Evolutionary conservation across 2,329 filamentous ascomycete species (phyloP), one percentile per base, ranked within the genome.

Genomic region (Beauveria australis): DNA sequence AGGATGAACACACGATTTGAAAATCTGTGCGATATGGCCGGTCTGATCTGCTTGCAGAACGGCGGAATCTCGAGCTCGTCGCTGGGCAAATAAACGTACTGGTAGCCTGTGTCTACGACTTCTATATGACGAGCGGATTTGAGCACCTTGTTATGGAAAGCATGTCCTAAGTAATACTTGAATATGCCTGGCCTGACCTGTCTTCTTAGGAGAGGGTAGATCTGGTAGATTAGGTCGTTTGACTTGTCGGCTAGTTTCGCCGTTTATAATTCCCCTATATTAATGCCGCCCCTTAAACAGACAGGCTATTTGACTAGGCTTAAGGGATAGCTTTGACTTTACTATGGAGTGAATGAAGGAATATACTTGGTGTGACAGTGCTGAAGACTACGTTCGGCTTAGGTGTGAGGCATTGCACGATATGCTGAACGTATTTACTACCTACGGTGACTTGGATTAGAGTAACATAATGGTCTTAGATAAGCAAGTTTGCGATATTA

Each of bases 361-460:
- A 30, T 47, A 53, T n/a, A 19, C 37, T 7, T 37, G 28, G 24
- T 53, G 28, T 26, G n/a, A 53, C 2, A 12, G 19, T 12, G 28
- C 19, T 14, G 28, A 37, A 16, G 37, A 47, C 7, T 59, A 59
- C n/a, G 40, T 59, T 24, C 40, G 19, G 37, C 28, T 7, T 2
- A 22, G 48, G 48, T 59, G 57, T n/a, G 49, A 19, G 19, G 37
- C 49, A 33, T 43, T 60, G 22, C 30, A 12, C 18, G 22, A 44
- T n/a, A 16, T 14, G 44, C 59, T 24, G 2, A 60, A 60, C 22
- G 52, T 60, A 3, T 55, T 60, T 14, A 55, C 59, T 14, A 55
- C 59, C n/a, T 52, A 60, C 24, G 52, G 51, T 19, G 59, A 60
- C 33, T 43, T 60, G 44, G 59, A 60, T 33, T 55, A 44, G 52